phyloP scores from a whole-genome alignment of 2,329 filamentous ascomycete genomes.

The Rhynchosporium agropyri region DNA sequence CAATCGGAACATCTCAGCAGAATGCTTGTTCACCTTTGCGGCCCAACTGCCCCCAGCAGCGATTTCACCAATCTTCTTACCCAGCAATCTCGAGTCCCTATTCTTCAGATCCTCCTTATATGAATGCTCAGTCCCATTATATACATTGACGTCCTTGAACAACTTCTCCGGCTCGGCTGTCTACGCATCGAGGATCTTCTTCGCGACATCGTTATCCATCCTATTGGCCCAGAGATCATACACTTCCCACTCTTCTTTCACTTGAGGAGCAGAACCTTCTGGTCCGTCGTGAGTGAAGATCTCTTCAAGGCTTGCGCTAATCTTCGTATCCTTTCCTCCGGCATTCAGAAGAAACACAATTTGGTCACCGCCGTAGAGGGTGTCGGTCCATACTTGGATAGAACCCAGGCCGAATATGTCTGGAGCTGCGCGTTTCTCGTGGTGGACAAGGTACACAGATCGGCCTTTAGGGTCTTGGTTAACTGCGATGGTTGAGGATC shows the following conservation, averaged over 20 bases:
- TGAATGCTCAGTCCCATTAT: conserved; percentile 50
- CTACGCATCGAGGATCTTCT: conserved; percentile 28
- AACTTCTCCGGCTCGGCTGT: conserved; percentile 12
- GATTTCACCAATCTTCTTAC: conserved; percentile 48
- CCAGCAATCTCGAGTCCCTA: conserved; percentile 50
- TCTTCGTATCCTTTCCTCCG: conserved; percentile 45
- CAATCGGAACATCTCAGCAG: conserved; percentile 45
- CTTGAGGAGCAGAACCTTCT: conserved; percentile 46
- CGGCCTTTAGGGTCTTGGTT: conserved; percentile 31
- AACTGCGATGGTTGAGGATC: conserved; percentile 33
- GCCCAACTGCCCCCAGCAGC: conserved; percentile 45
- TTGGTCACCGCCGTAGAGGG: conserved; percentile 46
- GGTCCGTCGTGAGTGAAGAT: conserved; percentile 53
- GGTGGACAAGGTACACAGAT: conserved; percentile 23
- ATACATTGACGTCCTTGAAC: conserved; percentile 39
- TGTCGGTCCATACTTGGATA: conserved; percentile 52
- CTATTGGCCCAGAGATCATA: conserved; percentile 57
- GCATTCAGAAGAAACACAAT: conserved; percentile 53
- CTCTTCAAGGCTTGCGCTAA: conserved; percentile 53
- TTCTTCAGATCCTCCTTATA: conserved; percentile 49
- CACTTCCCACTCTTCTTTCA: conserved; percentile 50
- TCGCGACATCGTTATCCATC: conserved; percentile 49
- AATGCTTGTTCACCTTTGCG: conserved; percentile 50
- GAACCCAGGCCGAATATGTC: conserved; percentile 49
- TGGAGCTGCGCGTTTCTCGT: conserved; percentile 46